Percentiles rank a stretch among this genome's conserved stretches.
Evolutionary conservation across 495 filamentous ascomycete species (phyloP).

Genomic region (Aspergillus kassunensis): DNA sequence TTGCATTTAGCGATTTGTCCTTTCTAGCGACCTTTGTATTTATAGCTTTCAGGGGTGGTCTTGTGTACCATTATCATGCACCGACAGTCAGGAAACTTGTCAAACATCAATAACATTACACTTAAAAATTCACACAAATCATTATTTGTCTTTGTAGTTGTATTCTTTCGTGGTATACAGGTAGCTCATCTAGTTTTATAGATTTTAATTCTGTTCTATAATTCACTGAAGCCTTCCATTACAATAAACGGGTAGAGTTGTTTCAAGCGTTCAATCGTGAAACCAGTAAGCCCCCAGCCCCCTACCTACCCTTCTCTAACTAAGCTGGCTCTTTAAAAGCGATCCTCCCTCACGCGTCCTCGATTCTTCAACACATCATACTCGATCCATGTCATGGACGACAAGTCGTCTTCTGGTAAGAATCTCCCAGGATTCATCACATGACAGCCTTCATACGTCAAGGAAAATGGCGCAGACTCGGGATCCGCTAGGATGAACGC

Average conservation of each 20-base stretch:
- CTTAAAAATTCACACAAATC: no score
- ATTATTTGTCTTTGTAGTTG: no score
- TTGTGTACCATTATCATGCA: background rate
- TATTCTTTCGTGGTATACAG: background rate
- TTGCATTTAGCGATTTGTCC: conserved; percentile 6
- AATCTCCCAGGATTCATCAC: conserved; percentile 90
- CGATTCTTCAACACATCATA: conserved; percentile 63
- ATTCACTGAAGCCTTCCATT: no score
- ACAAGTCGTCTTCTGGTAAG: conserved; percentile 56
- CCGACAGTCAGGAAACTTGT: background rate
- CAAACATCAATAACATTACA: no score
- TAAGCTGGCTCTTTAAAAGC: conserved; percentile 19
- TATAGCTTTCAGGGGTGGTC: background rate
- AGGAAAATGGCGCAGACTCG: conserved; percentile 71
- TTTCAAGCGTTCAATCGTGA: background rate
- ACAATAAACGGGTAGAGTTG: background rate
- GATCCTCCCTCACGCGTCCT: conserved; percentile 50
- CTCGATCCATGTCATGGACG: conserved; percentile 77
- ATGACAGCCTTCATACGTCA: conserved; percentile 92
- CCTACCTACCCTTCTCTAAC: background rate
- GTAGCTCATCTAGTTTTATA: no score
- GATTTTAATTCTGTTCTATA: no score
- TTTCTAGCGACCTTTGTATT: conserved; percentile 5
- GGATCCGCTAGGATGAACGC: conserved; percentile 77
- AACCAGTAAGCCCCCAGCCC: background rate